These are phyloP conservation scores for Corniculantispora saksenae DNA, from an alignment of 2,329 filamentous ascomycete species.

Conservation along the genomic window DNA sequence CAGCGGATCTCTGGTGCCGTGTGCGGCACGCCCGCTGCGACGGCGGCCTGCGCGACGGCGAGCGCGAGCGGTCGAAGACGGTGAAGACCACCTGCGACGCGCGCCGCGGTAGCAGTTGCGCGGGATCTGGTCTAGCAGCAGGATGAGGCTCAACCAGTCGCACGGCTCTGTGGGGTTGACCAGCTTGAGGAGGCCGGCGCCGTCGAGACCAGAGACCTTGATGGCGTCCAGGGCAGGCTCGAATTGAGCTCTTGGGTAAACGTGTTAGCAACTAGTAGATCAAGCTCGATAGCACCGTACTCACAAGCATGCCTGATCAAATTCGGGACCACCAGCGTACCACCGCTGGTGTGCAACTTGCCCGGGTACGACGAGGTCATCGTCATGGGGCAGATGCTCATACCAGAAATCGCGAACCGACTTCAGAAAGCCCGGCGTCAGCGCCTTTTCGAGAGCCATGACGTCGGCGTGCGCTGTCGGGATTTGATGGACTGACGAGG, in stretches of 20 bases:
- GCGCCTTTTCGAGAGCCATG: slow-evolving; percentile 18
- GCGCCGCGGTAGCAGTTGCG: slow-evolving; percentile 61
- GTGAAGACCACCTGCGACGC: slow-evolving; percentile 47
- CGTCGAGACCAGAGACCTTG: slow-evolving; percentile 27
- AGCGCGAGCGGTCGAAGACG: slow-evolving; percentile 57
- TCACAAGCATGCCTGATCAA: slow-evolving; percentile 39
- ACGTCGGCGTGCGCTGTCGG: background rate
- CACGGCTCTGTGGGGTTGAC: slow-evolving; percentile 29
- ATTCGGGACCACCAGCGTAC: slow-evolving; percentile 36
- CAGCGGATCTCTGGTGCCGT: slow-evolving; percentile 32
- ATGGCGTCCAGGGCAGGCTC: slow-evolving; percentile 37
- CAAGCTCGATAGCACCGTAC: slow-evolving; percentile 13
- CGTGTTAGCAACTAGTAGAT: background rate
- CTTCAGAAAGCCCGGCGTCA: slow-evolving; percentile 33
- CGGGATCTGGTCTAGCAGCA: slow-evolving; percentile 64
- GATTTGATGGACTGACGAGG: background rate
- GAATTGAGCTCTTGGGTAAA: slow-evolving; percentile 31
- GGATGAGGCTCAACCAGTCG: slow-evolving; percentile 50
- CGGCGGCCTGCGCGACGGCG: slow-evolving; percentile 41
- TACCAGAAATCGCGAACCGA: slow-evolving; percentile 41
- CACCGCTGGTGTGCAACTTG: slow-evolving; percentile 32
- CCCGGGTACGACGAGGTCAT: slow-evolving; percentile 30
- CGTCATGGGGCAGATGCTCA: slow-evolving; percentile 32
- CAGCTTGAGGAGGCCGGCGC: slow-evolving; percentile 31
- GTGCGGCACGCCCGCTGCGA: slow-evolving; percentile 35